Percentiles rank a stretch among this genome's conserved stretches.
Evolutionary conservation across 2,329 filamentous ascomycete species (phyloP).

Genomic region (Pseudogymnoascus sp.): DNA sequence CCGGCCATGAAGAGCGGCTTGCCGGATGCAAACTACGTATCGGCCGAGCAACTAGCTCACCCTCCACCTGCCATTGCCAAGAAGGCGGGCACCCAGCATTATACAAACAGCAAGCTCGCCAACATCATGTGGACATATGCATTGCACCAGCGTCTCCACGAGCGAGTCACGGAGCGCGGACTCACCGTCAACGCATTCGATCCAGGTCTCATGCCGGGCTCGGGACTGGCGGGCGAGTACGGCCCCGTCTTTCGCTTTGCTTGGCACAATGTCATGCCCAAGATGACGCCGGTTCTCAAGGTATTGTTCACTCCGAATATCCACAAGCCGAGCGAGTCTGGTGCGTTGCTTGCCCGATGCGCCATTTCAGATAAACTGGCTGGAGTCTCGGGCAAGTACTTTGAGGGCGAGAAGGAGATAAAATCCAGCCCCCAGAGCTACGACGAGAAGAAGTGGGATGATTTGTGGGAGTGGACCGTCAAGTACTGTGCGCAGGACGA

Average conservation of each 20-base stretch:
- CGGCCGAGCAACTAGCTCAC: slow-evolving; percentile 39
- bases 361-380: slow-evolving; percentile 30
- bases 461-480: slow-evolving; percentile 43
- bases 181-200: slow-evolving; percentile 39
- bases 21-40: slow-evolving; percentile 37
- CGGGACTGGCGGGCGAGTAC: slow-evolving; percentile 34
- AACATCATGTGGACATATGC: slow-evolving; percentile 47
- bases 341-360: slow-evolving; percentile 34
- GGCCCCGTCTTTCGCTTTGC: slow-evolving; percentile 26
- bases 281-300: slow-evolving; percentile 31
- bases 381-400: slow-evolving; percentile 36
- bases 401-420: slow-evolving; percentile 35
- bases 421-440: slow-evolving; percentile 38
- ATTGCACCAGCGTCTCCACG: slow-evolving; percentile 31
- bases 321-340: slow-evolving; percentile 35
- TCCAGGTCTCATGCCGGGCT: slow-evolving; percentile 43
- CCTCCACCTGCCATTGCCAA: slow-evolving; percentile 27
- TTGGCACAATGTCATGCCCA: slow-evolving; percentile 32
- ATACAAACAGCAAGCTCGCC: slow-evolving; percentile 39
- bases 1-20: slow-evolving; percentile 36
- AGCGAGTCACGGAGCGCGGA: slow-evolving; percentile 17
- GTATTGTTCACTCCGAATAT: slow-evolving; percentile 30
- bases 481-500: slow-evolving; percentile 25
- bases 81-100: slow-evolving; percentile 33
- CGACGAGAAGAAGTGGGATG: slow-evolving; percentile 40